A percentile compares a stretch with the other conserved stretches of the same genome.
Evolutionary conservation across 495 filamentous ascomycete genomes (phyloP).

Genomic region (Evansstolkia leycettana): DNA sequence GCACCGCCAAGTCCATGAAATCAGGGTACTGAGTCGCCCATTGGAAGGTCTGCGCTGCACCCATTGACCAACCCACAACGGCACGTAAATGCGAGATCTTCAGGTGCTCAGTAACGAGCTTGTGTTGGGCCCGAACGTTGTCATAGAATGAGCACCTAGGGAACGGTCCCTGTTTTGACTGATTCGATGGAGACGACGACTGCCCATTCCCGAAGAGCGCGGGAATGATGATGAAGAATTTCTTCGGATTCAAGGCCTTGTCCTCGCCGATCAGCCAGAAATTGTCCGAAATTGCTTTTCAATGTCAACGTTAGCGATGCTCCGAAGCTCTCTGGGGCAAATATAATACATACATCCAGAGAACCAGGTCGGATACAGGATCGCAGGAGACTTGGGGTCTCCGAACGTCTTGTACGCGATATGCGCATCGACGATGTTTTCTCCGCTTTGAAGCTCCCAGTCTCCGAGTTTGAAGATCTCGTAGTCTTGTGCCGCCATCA

Average conservation of each 20-base stretch:
- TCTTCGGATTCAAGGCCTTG: slow-evolving; percentile 44
- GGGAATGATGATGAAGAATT: slow-evolving; percentile 59
- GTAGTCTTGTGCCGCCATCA: slow-evolving; percentile 27
- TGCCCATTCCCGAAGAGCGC: slow-evolving; percentile 65
- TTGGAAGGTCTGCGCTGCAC: slow-evolving; percentile 53
- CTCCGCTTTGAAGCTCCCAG: slow-evolving; percentile 49
- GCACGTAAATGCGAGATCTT: slow-evolving; percentile 48
- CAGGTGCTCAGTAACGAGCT: slow-evolving; percentile 50
- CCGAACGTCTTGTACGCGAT: slow-evolving; percentile 66
- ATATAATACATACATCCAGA: slow-evolving; percentile 37
- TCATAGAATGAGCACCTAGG: slow-evolving; percentile 54
- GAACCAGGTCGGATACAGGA: slow-evolving; percentile 64
- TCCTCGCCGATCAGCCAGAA: slow-evolving; percentile 54
- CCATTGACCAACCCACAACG: slow-evolving; percentile 63
- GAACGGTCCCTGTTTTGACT: slow-evolving; percentile 39
- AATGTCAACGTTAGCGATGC: not conserved
- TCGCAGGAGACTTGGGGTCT: slow-evolving; percentile 44
- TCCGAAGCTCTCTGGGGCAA: not conserved
- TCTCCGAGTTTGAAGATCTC: slow-evolving; percentile 46
- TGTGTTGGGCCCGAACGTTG: slow-evolving; percentile 56
- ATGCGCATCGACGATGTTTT: slow-evolving; percentile 40
- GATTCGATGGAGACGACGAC: slow-evolving; percentile 58
- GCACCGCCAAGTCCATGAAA: slow-evolving; percentile 53
- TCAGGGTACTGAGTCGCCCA: slow-evolving; percentile 64
- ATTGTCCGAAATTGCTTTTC: slow-evolving; percentile 45